phyloP scores from a whole-genome alignment of 83 land plant genomes.

The Isoetes engelmannii region DNA sequence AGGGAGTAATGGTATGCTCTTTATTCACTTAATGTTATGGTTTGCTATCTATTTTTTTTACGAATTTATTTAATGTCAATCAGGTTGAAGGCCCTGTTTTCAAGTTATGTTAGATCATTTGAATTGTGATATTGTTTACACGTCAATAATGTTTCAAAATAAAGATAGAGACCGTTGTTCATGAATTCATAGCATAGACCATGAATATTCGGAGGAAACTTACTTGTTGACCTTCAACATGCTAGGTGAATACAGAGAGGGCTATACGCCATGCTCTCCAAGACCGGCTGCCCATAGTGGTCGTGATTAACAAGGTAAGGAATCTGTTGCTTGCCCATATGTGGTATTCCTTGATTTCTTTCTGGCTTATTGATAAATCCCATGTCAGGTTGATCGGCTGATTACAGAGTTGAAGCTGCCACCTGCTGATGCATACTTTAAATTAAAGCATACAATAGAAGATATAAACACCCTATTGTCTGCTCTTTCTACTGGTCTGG shows the following conservation, averaged over 20 bases:
- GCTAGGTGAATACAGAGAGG: conserved; percentile 95
- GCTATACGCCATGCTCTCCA: conserved; percentile 96
- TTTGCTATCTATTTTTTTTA: not conserved
- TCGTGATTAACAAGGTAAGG: conserved; percentile 92
- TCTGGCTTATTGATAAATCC: not conserved
- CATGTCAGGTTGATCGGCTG: conserved; percentile 76
- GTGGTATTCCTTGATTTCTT: not conserved
- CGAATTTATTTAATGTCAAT: not conserved
- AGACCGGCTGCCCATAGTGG: conserved; percentile 90
- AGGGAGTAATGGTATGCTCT: conserved; percentile 80
- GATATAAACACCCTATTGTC: conserved; percentile 66
- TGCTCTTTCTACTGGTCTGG: conserved; percentile 69
- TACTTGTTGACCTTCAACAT: too few species aligned
- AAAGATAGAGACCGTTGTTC: too few species aligned
- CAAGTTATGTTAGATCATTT: not conserved
- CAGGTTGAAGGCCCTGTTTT: not conserved
- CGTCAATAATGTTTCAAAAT: not conserved
- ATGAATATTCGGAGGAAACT: too few species aligned
- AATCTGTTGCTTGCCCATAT: not conserved
- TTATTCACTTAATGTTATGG: not conserved
- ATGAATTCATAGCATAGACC: too few species aligned
- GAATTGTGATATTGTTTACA: not conserved
- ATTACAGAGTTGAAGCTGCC: conserved; percentile 95
- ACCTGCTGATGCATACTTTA: conserved; percentile 92
- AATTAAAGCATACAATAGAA: conserved; percentile 82